Base-by-base conservation (phyloP, 768 basidiomycete species). In the Podaxis rugospora region DNA sequence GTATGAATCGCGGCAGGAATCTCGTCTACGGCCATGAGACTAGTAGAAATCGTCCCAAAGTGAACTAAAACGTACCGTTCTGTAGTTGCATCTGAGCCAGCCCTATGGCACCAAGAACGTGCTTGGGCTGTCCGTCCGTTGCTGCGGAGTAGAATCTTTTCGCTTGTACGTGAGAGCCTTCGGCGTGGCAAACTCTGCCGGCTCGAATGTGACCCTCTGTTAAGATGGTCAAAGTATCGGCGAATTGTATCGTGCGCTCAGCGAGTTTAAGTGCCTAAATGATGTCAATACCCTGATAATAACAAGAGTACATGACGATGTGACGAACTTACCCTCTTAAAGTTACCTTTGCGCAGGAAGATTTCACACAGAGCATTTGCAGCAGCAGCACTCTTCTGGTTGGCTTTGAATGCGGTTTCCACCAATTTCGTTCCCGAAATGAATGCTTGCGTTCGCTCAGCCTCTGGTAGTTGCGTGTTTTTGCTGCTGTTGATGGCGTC, bases 241-340 rank as follows among this genome's bases (percentile, higher is more conserved):
- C 90, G 68, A 92, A 97, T 69, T 98, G 95, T 42, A 98, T 87
- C 0, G 95, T 90, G 55, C 95, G 84, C 68, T 98, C 97, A 23
- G 94, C 95, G 18, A 98, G 78, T 77, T 98, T 99, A 47, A 96
- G 72, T 0, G 94, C 93, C 87, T 94, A 58, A 0, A 49, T 28
- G 18, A 57, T 21, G 18, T 55, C 9, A 51, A 28, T 32, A 16
- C 7, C 50, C 7, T 9, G 10, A 47, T 60, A 53, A 63, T 9
- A 18, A 47, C 61, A 53, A 63, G 56, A 51, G 25, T 51, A 44
- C 13, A 6, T 25, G 37, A 52, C 4, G 4, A 52, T 62, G 40
- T 51, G 18, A 40, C n/a, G 10, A 3, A 71, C 79, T 40, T 62
- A 88, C 93, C 64, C 83, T 80, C 62, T 81, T 76, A 49, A 81